Evolutionary conservation across 805 yeast genomes (phyloP), one percentile per base, ranked within the genome.

Genomic region (Spencermartinsiella europaea): DNA sequence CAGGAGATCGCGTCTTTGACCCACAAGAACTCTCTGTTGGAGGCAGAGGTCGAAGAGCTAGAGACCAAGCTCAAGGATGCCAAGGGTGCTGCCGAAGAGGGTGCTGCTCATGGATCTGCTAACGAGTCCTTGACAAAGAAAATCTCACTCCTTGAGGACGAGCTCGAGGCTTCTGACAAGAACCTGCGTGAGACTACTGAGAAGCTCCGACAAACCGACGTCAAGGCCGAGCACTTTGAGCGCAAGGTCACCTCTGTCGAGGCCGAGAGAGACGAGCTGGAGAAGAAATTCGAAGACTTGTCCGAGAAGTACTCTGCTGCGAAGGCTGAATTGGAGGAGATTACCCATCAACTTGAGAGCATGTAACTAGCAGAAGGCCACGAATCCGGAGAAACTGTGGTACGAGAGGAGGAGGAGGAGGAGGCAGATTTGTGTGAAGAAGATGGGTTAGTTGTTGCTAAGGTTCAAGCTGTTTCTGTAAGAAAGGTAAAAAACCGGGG

Each of bases 181-280:
- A 85, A 86, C 75, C 77, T 89, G 76, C 85, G 88, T 72, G 95
- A 86, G 70, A 85, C 96, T 56, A 88, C 95, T 54, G 88, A 84
- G 64, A 90, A 89, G 74, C 78, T 91, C 68, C 87, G 96, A 71
- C 95, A 88, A 67, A 81, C 95, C 48, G 99, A 93, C 65, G 80
- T 93, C 73, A 88, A 88, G 74, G 91, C 93, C 57, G 99, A 93
- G 73, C 95, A 88, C 70, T 78, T 88, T 69, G 96, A 89, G 73
- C 86, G 95, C 74, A 88, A 85, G 73, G 95, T 91, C 49, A 77
- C 87, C 50, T 86, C 95, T 33, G 77, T 90, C 65, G 98, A 91
- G 74, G 73, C 83, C 57, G 98, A 93, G 74, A 88, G 86, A 71
- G 93, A 87, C 59, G 85, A 83, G 53, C 77, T 85, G 79, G 97